Conservation (phyloP, 1,139 yeast species). For the Lodderomyces metapsilosis region DNA sequence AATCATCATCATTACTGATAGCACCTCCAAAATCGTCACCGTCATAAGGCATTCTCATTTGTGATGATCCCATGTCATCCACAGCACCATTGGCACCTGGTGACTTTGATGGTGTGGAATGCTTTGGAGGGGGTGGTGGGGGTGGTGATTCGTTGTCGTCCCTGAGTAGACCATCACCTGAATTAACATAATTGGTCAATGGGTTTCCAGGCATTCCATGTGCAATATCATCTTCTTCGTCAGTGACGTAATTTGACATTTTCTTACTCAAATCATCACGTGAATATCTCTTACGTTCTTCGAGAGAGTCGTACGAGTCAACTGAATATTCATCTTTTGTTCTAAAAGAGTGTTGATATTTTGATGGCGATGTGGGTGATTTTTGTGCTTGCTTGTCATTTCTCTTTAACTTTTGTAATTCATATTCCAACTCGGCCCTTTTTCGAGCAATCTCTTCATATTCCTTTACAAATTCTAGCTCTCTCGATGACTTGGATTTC, state of each 20-base stretch:
- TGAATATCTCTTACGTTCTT: constrained; percentile 33
- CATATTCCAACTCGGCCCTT: constrained; percentile 41
- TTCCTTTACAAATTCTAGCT: constrained; percentile 18
- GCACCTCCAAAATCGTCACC: constrained; percentile 37
- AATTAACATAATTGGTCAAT: constrained; percentile 1
- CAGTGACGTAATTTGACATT: constrained; percentile 26
- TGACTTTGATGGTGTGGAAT: constrained; percentile 11
- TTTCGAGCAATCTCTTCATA: constrained; percentile 32
- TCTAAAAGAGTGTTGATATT: background rate
- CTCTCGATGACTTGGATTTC: constrained; percentile 2
- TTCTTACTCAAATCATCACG: constrained; percentile 41
- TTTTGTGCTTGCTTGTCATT: background rate
- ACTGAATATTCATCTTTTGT: constrained; percentile 16
- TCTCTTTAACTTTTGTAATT: constrained; percentile 36
- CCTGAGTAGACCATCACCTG: constrained; percentile 10
- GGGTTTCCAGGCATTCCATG: constrained; percentile 11
- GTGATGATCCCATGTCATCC: background rate
- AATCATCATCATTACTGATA: constrained; percentile 27
- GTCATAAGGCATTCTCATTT: constrained; percentile 31
- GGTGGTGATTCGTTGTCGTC: constrained; percentile 28
- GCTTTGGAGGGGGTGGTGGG: constrained; percentile 57
- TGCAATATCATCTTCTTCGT: constrained; percentile 22
- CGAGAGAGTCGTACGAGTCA: constrained; percentile 30
- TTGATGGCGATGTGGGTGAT: background rate
- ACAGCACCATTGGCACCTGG: background rate